Conservation (phyloP, 331 rosid genomes). For the Cucumis variabilis region DNA sequence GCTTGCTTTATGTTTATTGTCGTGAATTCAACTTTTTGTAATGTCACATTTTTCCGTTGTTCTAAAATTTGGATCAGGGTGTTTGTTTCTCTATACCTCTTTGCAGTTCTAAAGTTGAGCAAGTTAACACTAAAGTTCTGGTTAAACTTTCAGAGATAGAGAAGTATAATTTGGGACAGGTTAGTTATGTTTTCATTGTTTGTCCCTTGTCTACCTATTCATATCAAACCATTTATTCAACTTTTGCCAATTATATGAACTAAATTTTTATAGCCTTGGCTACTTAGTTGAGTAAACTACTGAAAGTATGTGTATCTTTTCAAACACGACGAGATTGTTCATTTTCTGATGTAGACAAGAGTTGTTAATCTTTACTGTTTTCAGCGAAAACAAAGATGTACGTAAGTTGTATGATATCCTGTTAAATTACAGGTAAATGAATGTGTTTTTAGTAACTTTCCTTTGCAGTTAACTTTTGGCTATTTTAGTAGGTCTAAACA, state of each 20-base stretch:
- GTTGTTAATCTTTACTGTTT: constrained; percentile 78
- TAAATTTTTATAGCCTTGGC: neutral
- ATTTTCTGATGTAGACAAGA: constrained; percentile 74
- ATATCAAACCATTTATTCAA: neutral
- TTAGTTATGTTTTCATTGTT: constrained; percentile 35
- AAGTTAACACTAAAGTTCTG: constrained; percentile 78
- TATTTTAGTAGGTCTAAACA: neutral
- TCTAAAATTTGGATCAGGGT: constrained; percentile 59
- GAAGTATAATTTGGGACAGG: constrained; percentile 95
- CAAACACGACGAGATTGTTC: constrained; percentile 77
- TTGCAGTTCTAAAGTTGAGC: constrained; percentile 85
- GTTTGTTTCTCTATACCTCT: constrained; percentile 92
- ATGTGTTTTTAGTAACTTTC: neutral
- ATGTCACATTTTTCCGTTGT: neutral
- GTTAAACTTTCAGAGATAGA: constrained; percentile 95
- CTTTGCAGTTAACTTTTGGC: neutral
- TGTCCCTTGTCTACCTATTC: constrained; percentile 27
- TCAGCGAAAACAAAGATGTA: constrained; percentile 69
- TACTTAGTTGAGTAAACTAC: constrained; percentile 17
- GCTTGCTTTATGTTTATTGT: constrained; percentile 5
- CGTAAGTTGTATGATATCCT: constrained; percentile 84
- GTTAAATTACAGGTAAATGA: constrained; percentile 80
- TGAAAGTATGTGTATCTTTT: constrained; percentile 34
- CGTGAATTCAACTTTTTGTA: neutral
- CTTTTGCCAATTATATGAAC: neutral